phyloP scores from a whole-genome alignment of 805 yeast genomes.

The Torulaspora delbrueckii region DNA sequence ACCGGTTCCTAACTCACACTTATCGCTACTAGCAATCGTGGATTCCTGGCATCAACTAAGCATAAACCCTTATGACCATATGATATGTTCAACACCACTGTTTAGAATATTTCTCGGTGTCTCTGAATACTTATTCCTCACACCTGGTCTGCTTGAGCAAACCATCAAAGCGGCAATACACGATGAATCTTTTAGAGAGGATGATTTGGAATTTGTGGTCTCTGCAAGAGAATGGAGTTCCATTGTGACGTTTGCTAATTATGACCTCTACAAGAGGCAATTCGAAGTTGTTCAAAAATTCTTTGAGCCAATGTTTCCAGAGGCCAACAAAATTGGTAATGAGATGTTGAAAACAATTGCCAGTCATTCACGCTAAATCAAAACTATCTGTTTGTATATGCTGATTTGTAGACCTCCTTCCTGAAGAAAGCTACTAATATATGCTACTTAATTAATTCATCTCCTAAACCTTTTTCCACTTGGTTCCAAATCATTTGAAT shows the following conservation, averaged over 20 bases:
- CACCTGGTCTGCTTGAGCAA: slow-evolving; percentile 75
- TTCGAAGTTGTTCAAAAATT: slow-evolving; percentile 80
- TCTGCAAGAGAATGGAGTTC: slow-evolving; percentile 88
- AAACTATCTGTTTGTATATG: slow-evolving; percentile 2
- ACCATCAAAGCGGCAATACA: slow-evolving; percentile 67
- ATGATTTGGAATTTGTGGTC: slow-evolving; percentile 86
- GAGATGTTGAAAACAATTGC: slow-evolving; percentile 82
- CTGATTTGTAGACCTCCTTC: background rate
- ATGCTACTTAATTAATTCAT: slow-evolving; percentile 1
- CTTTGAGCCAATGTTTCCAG: slow-evolving; percentile 80
- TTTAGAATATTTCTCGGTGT: slow-evolving; percentile 93
- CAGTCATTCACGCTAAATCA: slow-evolving; percentile 7
- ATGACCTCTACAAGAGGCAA: slow-evolving; percentile 59
- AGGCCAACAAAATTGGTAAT: slow-evolving; percentile 84
- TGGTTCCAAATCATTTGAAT: background rate
- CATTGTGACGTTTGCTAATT: slow-evolving; percentile 71
- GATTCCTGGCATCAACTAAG: slow-evolving; percentile 87
- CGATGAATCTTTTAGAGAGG: slow-evolving; percentile 69
- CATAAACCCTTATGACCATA: slow-evolving; percentile 92
- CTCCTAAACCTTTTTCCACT: slow-evolving; percentile 1
- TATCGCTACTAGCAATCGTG: slow-evolving; percentile 82
- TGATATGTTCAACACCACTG: slow-evolving; percentile 91
- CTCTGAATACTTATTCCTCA: slow-evolving; percentile 82
- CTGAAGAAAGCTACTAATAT: slow-evolving; percentile 1
- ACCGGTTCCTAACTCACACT: slow-evolving; percentile 71